A percentile compares a stretch with the other conserved stretches of the same genome.
phyloP scores from a whole-genome alignment of 345 rosid species.

The Murraya paniculata region DNA sequence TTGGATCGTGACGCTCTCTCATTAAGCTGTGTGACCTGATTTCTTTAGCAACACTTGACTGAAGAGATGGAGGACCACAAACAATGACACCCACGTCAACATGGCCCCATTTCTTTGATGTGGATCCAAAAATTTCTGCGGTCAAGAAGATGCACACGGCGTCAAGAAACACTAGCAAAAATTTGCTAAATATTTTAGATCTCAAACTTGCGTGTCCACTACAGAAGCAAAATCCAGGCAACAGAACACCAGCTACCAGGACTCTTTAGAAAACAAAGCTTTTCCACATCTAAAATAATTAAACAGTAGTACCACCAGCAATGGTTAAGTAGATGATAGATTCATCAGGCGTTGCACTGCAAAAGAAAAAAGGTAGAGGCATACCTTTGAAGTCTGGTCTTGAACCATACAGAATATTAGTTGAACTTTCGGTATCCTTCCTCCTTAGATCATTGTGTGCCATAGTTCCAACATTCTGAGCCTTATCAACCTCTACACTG shows the following conservation, averaged over 20 bases:
- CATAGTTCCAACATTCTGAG: constrained; percentile 1
- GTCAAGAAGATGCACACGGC: not conserved
- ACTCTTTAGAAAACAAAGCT: not conserved
- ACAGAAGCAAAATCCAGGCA: not conserved
- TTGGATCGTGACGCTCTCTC: constrained; percentile 36
- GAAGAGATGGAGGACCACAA: constrained; percentile 79
- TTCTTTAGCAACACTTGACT: constrained; percentile 70
- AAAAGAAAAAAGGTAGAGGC: not conserved
- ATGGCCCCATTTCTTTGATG: constrained; percentile 54
- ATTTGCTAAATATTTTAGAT: not conserved
- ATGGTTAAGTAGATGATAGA: not conserved
- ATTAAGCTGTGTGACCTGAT: constrained; percentile 57
- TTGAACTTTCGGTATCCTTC: constrained; percentile 22
- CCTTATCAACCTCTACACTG: constrained; percentile 9
- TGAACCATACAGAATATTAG: constrained; percentile 52
- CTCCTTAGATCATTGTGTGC: constrained; percentile 12
- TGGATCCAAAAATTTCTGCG: constrained; percentile 62
- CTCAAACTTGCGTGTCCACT: not conserved
- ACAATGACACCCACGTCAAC: constrained; percentile 83
- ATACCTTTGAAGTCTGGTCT: constrained; percentile 87
- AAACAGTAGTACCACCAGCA: not conserved
- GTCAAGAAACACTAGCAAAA: not conserved
- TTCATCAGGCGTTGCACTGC: not conserved
- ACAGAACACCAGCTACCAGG: not conserved
- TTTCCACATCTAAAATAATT: too few species aligned